These are phyloP conservation scores for Podaxis sp. DNA, from an alignment of 768 basidiomycete genomes.

Conservation along the genomic window DNA sequence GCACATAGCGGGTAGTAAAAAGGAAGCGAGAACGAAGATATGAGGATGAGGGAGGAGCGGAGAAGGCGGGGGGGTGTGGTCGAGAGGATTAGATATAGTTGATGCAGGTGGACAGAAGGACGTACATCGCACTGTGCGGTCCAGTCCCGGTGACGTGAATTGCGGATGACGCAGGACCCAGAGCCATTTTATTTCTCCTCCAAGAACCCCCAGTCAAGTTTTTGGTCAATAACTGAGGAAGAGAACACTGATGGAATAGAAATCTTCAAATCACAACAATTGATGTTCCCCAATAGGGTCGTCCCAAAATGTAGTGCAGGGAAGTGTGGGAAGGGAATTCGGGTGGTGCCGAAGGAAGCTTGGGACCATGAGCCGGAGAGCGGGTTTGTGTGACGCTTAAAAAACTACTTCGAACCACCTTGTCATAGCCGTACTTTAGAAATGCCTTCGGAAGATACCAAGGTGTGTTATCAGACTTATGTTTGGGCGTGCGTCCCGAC, in stretches of 20 bases:
- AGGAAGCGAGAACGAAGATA: not conserved
- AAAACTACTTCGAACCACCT: conserved; percentile 15
- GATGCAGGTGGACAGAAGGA: not conserved
- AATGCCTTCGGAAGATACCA: conserved; percentile 92
- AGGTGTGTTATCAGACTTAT: conserved; percentile 40
- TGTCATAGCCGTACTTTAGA: conserved; percentile 8
- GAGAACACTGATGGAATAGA: conserved; percentile 11
- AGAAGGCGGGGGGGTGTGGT: not conserved
- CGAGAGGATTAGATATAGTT: conserved; percentile 3
- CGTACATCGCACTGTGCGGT: conserved; percentile 36
- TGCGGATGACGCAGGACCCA: conserved; percentile 46
- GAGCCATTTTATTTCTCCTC: conserved; percentile 31
- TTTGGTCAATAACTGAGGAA: conserved; percentile 12
- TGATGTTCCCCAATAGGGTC: conserved; percentile 10
- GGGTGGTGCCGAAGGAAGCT: conserved; percentile 6
- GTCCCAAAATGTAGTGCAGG: conserved; percentile 31
- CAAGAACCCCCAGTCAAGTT: not conserved
- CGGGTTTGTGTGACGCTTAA: conserved; percentile 14
- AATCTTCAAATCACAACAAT: conserved; percentile 14
- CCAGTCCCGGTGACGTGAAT: conserved; percentile 40
- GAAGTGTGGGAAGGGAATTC: conserved; percentile 23
- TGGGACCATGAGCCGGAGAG: not conserved
- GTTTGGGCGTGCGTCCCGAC: not conserved
- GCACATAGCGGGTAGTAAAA: not conserved
- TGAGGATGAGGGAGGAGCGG: not conserved